phyloP scores from a whole-genome alignment of 1,139 yeast species.

The Candida sp. region DNA sequence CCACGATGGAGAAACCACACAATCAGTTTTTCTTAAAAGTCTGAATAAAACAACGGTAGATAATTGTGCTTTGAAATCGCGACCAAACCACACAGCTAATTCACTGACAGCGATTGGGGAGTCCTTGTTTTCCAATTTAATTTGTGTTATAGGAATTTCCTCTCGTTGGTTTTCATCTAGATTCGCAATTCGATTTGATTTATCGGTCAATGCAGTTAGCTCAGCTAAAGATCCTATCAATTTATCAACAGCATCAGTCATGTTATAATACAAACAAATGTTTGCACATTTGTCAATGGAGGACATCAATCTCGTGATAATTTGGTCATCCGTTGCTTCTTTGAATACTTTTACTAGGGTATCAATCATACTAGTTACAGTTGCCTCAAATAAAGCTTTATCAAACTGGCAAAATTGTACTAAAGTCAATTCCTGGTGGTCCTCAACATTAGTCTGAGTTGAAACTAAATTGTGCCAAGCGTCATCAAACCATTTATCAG shows the following conservation, averaged over 20 bases:
- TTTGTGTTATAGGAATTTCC: conserved; percentile 46
- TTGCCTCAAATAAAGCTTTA: conserved; percentile 59
- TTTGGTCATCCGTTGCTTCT: conserved; percentile 87
- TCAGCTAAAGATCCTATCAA: conserved; percentile 62
- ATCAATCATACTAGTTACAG: conserved; percentile 60
- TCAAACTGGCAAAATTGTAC: conserved; percentile 53
- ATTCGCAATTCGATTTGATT: conserved; percentile 4
- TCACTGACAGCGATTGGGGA: conserved; percentile 76
- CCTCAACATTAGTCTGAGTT: conserved; percentile 30
- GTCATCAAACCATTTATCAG: conserved; percentile 88
- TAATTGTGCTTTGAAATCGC: conserved; percentile 88
- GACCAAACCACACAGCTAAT: conserved; percentile 78
- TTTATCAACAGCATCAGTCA: conserved; percentile 58
- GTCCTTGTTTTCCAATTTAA: conserved; percentile 45
- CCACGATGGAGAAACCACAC: conserved; percentile 56
- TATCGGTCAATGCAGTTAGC: conserved; percentile 52
- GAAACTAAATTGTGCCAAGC: conserved; percentile 86
- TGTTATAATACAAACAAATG: conserved; percentile 64
- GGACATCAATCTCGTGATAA: conserved; percentile 82
- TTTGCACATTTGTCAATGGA: conserved; percentile 83
- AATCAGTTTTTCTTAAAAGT: conserved; percentile 59
- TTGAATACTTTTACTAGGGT: conserved; percentile 76
- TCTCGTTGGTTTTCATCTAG: conserved; percentile 36
- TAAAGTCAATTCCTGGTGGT: conserved; percentile 11
- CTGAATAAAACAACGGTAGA: conserved; percentile 84